Evolutionary conservation across 2,329 filamentous ascomycete species (phyloP), one percentile per base, ranked within the genome.

Genomic region (Fusarium multiceps): DNA sequence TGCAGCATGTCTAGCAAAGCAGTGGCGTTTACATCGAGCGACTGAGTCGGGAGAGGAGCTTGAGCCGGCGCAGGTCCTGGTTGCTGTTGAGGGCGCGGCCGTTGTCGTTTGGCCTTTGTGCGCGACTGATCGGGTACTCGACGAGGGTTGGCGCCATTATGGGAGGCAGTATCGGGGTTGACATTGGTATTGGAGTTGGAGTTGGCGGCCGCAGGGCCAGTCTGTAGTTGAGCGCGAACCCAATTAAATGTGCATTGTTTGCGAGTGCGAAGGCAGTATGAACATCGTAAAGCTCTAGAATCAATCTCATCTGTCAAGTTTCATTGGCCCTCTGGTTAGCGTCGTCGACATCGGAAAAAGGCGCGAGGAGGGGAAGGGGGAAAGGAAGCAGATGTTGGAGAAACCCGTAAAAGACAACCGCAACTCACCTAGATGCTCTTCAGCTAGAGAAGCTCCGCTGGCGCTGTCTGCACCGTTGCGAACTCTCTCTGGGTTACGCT

Each of bases 171-270:
- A 28, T 74, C 69, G 40, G 46, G 54, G 43, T 56, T 69, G 41
- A 56, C 42, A 30, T 53, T 69, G 41, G 50, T 48, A 43, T 55
- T 64, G 18, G 34, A 37, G 46, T 34, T 37, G 45, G 70, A 25
- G 30, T 37, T 37, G 47, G 70, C 16, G n/a, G 55, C 55, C 43
- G 71, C 57, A 49, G 73, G 71, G 25, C 73, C 69, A 16, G 73
- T 74, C 59, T 75, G 73, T 23, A 75, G 63, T 53, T 75, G 73
- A 53, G 73, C 71, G 28, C 73, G 68, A 65, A 75, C 73, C 73
- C 73, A 75, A 55, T 75, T 60, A 46, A 75, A 75, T 41, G 73
- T 75, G 46, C 73, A 75, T 72, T 75, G 73, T 58, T 75, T 75
- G 27, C 73, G 61, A 46, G 73, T 75, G 51, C 73, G 72, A 41